These are phyloP conservation scores for Ambrosia artemisiifolia DNA, from an alignment of 129 eudicot species.

Conservation along the genomic window DNA sequence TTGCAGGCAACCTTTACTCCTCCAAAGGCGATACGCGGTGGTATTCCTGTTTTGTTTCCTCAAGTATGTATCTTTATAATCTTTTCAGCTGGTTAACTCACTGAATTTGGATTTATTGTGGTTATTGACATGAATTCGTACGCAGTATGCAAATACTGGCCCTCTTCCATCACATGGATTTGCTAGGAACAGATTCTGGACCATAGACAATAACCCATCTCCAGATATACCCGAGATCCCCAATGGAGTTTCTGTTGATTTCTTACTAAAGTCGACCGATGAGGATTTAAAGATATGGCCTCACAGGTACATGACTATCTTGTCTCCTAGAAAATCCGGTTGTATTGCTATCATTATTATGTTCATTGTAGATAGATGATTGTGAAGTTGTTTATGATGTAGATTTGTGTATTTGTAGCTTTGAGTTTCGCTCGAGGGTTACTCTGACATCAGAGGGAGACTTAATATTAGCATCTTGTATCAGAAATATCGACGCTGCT, in stretches of 20 bases:
- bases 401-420: constrained; percentile 39
- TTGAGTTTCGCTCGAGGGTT: constrained; percentile 84
- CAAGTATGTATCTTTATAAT: constrained; percentile 51
- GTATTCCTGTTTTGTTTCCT: constrained; percentile 91
- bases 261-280: constrained; percentile 72
- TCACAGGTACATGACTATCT: constrained; percentile 50
- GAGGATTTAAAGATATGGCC: constrained; percentile 86
- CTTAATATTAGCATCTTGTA: constrained; percentile 74
- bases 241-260: constrained; percentile 56
- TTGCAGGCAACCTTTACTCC: constrained; percentile 74
- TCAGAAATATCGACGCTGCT: constrained; percentile 58
- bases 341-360: neutral
- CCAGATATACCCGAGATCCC: constrained; percentile 39
- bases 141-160: constrained; percentile 70
- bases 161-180: constrained; percentile 81
- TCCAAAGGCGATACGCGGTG: constrained; percentile 90
- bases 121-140: constrained; percentile 17
- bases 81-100: constrained; percentile 2
- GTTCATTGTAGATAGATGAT: neutral
- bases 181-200: constrained; percentile 84
- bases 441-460: constrained; percentile 79
- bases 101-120: constrained; percentile 4
- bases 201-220: constrained; percentile 50
- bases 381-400: neutral
- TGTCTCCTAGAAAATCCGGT: neutral